These are phyloP conservation scores for Chaetomium globosum DNA, from an alignment of 2,329 filamentous ascomycete species.

Conservation along the genomic window DNA sequence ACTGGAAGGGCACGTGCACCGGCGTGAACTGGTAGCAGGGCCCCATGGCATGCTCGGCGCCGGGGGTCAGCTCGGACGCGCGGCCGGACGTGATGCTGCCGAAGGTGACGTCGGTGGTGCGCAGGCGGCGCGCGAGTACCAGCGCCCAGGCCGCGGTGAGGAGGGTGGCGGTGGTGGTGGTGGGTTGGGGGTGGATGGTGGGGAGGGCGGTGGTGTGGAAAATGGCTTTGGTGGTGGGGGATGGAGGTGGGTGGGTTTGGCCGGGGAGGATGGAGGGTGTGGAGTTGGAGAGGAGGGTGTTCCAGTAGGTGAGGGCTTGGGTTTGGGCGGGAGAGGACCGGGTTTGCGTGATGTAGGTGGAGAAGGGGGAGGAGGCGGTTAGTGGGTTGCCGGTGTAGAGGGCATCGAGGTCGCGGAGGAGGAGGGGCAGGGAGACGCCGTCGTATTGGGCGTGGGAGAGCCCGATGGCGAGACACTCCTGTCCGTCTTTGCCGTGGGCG, in stretches of 20 bases:
- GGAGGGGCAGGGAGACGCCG: constrained; percentile 64
- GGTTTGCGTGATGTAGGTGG: constrained; percentile 50
- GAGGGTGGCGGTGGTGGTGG: constrained; percentile 63
- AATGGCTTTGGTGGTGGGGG: constrained; percentile 15
- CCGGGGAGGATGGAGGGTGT: constrained; percentile 46
- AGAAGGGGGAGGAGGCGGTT: constrained; percentile 47
- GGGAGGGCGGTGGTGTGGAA: constrained; percentile 44
- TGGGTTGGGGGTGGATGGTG: constrained; percentile 44
- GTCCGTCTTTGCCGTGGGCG: constrained; percentile 40
- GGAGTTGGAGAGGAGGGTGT: constrained; percentile 58
- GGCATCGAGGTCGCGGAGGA: constrained; percentile 61
- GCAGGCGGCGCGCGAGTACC: constrained; percentile 61
- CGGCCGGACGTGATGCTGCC: constrained; percentile 68
- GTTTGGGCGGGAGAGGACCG: constrained; percentile 42
- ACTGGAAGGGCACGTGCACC: constrained; percentile 58
- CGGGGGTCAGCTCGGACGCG: constrained; percentile 56
- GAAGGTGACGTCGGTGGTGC: constrained; percentile 61
- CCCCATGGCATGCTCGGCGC: constrained; percentile 58
- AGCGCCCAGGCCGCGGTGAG: constrained; percentile 70
- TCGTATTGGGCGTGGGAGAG: constrained; percentile 72
- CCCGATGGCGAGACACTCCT: constrained; percentile 57
- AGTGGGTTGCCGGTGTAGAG: constrained; percentile 46
- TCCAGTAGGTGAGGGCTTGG: constrained; percentile 58
- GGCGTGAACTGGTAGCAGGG: constrained; percentile 70
- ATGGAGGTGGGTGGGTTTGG: constrained; percentile 40